Evolutionary conservation across 1,139 yeast species (phyloP).

Genomic region (Sugiyamaella paludigena): DNA sequence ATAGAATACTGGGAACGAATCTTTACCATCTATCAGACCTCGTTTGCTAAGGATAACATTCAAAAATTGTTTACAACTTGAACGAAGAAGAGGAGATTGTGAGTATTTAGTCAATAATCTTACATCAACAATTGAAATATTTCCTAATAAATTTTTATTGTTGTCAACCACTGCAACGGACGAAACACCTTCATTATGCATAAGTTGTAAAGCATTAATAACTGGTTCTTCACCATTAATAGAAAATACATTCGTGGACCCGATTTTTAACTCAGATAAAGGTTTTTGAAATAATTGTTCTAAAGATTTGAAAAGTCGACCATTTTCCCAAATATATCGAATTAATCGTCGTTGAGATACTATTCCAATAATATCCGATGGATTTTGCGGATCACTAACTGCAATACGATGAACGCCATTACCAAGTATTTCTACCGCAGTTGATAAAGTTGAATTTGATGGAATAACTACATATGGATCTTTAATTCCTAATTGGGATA

Average conservation of each 20-base stretch:
- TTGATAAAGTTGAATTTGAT: constrained; percentile 63
- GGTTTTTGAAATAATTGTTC: constrained; percentile 70
- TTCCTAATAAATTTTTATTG: constrained; percentile 73
- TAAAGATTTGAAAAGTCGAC: constrained; percentile 75
- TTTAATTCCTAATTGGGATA: constrained; percentile 74
- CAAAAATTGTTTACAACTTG: constrained; percentile 82
- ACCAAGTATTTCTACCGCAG: constrained; percentile 82
- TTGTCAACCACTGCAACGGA: constrained; percentile 93
- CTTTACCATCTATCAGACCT: constrained; percentile 92
- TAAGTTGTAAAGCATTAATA: constrained; percentile 79
- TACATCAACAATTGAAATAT: constrained; percentile 91
- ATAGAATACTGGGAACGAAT: constrained; percentile 94
- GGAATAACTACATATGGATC: constrained; percentile 79
- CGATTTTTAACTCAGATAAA: constrained; percentile 64
- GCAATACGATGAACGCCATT: constrained; percentile 93
- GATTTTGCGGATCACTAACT: constrained; percentile 53
- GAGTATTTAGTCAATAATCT: constrained; percentile 78
- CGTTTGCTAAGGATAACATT: constrained; percentile 81
- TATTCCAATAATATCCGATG: constrained; percentile 53
- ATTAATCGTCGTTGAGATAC: constrained; percentile 85
- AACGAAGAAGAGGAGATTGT: constrained; percentile 74
- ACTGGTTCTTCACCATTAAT: constrained; percentile 82
- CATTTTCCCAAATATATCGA: constrained; percentile 86
- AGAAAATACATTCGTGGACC: constrained; percentile 65
- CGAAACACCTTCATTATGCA: constrained; percentile 81